Conservation (phyloP, 768 basidiomycete genomes). For the Serendipita indica region DNA sequence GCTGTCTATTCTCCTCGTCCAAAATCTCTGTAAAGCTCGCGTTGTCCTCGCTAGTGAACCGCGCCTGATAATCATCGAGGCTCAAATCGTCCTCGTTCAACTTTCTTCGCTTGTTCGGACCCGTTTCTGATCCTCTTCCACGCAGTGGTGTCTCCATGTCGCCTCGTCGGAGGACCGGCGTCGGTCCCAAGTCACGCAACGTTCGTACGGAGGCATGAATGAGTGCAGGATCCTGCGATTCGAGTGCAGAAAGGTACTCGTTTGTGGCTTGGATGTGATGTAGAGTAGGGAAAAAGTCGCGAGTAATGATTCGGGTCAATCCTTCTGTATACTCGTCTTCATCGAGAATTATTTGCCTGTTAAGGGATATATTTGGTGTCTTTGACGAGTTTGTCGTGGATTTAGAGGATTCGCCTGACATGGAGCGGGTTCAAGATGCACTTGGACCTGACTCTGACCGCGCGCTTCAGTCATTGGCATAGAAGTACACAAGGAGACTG, state of each 20-base stretch:
- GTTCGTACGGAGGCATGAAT: constrained; percentile 62
- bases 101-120: constrained; percentile 39
- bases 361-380: constrained; percentile 34
- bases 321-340: constrained; percentile 93
- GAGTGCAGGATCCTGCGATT: constrained; percentile 59
- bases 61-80: constrained; percentile 77
- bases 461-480: too few species aligned
- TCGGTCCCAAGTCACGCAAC: constrained; percentile 45
- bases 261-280: constrained; percentile 81
- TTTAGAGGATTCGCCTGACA: too few species aligned
- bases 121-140: constrained; percentile 61
- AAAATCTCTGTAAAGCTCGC: constrained; percentile 89
- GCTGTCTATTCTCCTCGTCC: constrained; percentile 70
- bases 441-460: too few species aligned
- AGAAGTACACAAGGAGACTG: too few species aligned
- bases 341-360: constrained; percentile 56
- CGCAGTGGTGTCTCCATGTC: constrained; percentile 35
- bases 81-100: constrained; percentile 36
- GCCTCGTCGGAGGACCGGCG: constrained; percentile 30
- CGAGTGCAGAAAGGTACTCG: constrained; percentile 66
- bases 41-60: constrained; percentile 94
- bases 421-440: too few species aligned
- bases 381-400: neutral
- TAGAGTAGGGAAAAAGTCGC: constrained; percentile 95
- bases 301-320: constrained; percentile 81